Evolutionary conservation across 2,329 filamentous ascomycete genomes (phyloP).

Genomic region (Nakataea oryzae): DNA sequence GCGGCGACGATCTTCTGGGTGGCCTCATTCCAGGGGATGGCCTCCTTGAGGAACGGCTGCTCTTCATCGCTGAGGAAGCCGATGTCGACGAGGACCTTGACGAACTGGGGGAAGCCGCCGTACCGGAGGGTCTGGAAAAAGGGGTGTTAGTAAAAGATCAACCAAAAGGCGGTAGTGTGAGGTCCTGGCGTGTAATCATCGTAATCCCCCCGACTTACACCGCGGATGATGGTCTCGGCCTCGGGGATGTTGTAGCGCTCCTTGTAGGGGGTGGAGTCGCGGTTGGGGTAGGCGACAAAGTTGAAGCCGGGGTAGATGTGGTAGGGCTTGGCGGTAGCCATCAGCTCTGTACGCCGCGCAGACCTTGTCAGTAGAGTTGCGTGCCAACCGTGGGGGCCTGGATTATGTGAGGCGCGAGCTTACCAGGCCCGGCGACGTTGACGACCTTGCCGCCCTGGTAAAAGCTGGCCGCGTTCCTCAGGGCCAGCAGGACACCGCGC

Average conservation of each 20-base stretch:
- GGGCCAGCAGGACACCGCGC: constrained; percentile 77
- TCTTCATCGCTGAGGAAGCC: constrained; percentile 73
- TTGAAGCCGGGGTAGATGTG: constrained; percentile 80
- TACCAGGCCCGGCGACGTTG: constrained; percentile 41
- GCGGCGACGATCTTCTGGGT: constrained; percentile 68
- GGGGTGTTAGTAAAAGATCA: not conserved
- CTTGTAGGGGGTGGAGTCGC: constrained; percentile 78
- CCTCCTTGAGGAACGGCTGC: constrained; percentile 52
- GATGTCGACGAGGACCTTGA: constrained; percentile 78
- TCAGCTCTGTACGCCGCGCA: constrained; percentile 46
- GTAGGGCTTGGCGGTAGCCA: constrained; percentile 83
- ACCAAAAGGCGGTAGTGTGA: not conserved
- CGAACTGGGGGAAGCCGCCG: constrained; percentile 81
- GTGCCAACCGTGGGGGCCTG: not conserved
- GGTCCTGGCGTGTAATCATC: too few species aligned
- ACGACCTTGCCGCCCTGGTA: constrained; percentile 70
- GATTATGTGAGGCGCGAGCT: not conserved
- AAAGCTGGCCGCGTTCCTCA: constrained; percentile 76
- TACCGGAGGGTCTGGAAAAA: constrained; percentile 64
- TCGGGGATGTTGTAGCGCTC: constrained; percentile 89
- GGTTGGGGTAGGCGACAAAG: constrained; percentile 89
- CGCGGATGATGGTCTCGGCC: constrained; percentile 75
- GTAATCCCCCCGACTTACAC: constrained; percentile 8
- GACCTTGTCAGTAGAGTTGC: constrained; percentile 7
- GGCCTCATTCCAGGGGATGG: constrained; percentile 75